Base-by-base conservation (phyloP, 1,284 basidiomycete genomes). In the Cutaneotrichosporon sp. region DNA sequence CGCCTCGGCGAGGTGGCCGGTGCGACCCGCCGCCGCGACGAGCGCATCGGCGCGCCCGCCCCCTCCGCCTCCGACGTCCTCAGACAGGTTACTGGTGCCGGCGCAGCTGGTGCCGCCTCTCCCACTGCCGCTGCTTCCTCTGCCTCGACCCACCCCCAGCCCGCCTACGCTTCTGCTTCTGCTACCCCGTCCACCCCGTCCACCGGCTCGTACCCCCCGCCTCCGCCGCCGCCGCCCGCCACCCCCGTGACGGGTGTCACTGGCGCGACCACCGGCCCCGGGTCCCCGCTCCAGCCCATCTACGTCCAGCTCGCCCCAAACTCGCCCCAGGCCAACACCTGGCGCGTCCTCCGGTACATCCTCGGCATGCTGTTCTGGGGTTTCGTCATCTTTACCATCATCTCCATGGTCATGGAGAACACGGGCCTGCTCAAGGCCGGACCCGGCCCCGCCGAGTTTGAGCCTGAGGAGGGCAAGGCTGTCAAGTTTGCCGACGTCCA, bases 401-500 rank as follows among this genome's bases (percentile, higher is more conserved):
- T 95, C 49, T 89, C 91, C 0, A 88, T 95, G 52, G 84, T 97
- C 68, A 86, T 97, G 72, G 95, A 97, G 79, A 95, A 92, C 74
- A 89, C 91, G 29, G 93, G 93, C 10, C 83, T 95, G 46, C 85
- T 95, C 80, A 95, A 95, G 81, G 88, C 90, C 9, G 91, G 89
- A 1, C 88, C 89, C 10, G 74, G 73, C 22, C 78, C 78, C 3
- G 82, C 82, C 63, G 85, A 85, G 64, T 85, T 85, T 62, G 81
- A 82, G 38, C 81, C 78, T 1, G 79, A 80, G 54, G 80, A 80
- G 64, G 89, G 89, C 43, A 92, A 91, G 71, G 83, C 86, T 0
- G 88, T 92, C 80, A 93, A 87, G 71, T 97, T 97, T 74, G 87
- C 85, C 66, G 95, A 97, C 79, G 92, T 97, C 6, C 92, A 97